Conservation (phyloP, 208 protist species). For the Wallacemonas sp. region DNA sequence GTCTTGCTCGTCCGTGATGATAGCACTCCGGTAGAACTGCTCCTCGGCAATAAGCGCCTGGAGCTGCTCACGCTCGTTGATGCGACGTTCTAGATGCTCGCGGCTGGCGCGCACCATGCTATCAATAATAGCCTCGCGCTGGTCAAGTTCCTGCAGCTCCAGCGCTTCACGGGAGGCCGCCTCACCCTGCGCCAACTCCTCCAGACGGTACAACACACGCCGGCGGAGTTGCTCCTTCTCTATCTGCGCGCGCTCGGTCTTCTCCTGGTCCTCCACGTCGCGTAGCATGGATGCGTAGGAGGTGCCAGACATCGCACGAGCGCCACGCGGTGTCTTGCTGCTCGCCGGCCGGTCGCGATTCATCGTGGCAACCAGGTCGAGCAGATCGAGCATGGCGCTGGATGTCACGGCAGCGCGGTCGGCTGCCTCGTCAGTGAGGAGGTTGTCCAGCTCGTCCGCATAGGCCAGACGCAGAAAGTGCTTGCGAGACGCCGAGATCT, state of each 20-base stretch:
- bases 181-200: slow-evolving; percentile 44
- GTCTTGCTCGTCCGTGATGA: slow-evolving; percentile 70
- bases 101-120: slow-evolving; percentile 49
- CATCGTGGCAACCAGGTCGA: slow-evolving; percentile 38
- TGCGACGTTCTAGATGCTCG: slow-evolving; percentile 52
- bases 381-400: slow-evolving; percentile 55
- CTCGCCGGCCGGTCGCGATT: slow-evolving; percentile 1
- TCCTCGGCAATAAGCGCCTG: slow-evolving; percentile 46
- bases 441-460: slow-evolving; percentile 29
- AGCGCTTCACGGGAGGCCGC: slow-evolving; percentile 36
- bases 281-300: slow-evolving; percentile 20
- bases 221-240: slow-evolving; percentile 50
- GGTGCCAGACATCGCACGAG: neutral
- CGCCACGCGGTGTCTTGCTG: neutral
- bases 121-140: slow-evolving; percentile 52
- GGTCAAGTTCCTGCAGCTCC: slow-evolving; percentile 46
- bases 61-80: slow-evolving; percentile 49
- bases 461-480: slow-evolving; percentile 1
- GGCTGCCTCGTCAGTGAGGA: slow-evolving; percentile 48
- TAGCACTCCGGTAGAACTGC: slow-evolving; percentile 64
- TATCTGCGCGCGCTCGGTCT: slow-evolving; percentile 33
- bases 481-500: slow-evolving; percentile 5
- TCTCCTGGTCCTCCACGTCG: slow-evolving; percentile 47
- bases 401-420: slow-evolving; percentile 48
- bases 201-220: slow-evolving; percentile 47